Base-by-base conservation (phyloP, 352 stramenopile genomes). In the Phytophthora fragariaefolia region DNA sequence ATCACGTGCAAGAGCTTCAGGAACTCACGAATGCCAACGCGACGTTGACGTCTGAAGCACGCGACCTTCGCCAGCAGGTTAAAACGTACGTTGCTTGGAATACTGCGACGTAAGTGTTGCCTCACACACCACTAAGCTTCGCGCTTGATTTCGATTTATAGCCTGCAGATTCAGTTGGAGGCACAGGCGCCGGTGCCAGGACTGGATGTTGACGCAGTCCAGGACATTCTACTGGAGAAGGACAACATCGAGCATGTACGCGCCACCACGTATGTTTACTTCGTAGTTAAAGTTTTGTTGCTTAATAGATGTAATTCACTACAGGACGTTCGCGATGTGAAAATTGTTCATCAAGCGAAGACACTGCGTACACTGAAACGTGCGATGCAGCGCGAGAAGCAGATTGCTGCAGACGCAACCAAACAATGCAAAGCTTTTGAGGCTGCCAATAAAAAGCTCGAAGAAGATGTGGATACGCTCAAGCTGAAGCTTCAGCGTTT, bases 321-420 rank as follows among this genome's bases (percentile, higher is more conserved):
- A n/a, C 58, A 94, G 83, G 82, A 94, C 60, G 69, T 92, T 53
- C 82, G 84, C 6, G 80, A 95, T 45, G 60, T 77, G 10, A 93
- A 94, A 69, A 94, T 94, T 50, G 77, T 94, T 4, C 82, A 92
- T 27, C 84, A 92, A 40, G 86, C 86, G 1, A 91, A 91, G 58
- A 76, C 71, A n/a, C 54, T 94, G 7, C 80, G 83, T 4, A 60
- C 82, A 4, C 48, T 91, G 20, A 93, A 91, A 59, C 76, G 79
- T 17, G 63, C 74, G 1, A 20, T 89, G 3, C 83, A 92, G 27
- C 80, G 74, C 8, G 82, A 91, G 28, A 89, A 92, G 40, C 78
- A 89, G 2, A 7, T 83, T 28, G 77, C 76, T 7, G 57, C 59
- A 0, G 76, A 89, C 26, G 75, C 77, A 17, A 45, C 64, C 1